phyloP scores from a whole-genome alignment of 2,329 filamentous ascomycete species.

The Didymella lethalis region DNA sequence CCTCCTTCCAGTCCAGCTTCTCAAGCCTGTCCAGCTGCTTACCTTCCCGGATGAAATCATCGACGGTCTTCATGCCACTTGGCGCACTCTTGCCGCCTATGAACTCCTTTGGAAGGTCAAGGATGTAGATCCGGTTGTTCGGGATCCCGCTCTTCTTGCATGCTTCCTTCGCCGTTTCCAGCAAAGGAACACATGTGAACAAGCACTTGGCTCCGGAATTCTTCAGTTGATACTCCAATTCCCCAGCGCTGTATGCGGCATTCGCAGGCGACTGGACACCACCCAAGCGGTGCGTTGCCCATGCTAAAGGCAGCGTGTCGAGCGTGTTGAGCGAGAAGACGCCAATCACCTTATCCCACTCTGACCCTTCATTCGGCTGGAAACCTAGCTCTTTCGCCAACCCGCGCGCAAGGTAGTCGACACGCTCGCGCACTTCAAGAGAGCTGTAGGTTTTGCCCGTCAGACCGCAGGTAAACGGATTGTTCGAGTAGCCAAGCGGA shows the following conservation, averaged over 20 bases:
- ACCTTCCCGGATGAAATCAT: conserved; percentile 71
- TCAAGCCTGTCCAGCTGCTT: conserved; percentile 61
- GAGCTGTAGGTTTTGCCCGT: conserved; percentile 72
- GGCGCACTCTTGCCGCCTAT: conserved; percentile 58
- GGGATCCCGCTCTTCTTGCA: conserved; percentile 70
- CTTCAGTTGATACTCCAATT: conserved; percentile 75
- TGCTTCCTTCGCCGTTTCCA: conserved; percentile 70
- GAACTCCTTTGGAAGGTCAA: conserved; percentile 69
- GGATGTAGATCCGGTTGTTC: conserved; percentile 70
- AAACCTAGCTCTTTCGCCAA: conserved; percentile 76
- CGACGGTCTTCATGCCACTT: conserved; percentile 67
- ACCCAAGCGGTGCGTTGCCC: conserved; percentile 77
- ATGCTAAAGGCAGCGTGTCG: conserved; percentile 75
- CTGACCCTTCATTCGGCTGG: conserved; percentile 71
- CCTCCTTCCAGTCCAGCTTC: conserved; percentile 66
- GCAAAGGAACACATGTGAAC: conserved; percentile 74
- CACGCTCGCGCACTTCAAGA: conserved; percentile 69
- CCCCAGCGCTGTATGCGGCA: conserved; percentile 73
- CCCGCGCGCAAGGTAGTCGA: conserved; percentile 72
- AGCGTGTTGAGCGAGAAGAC: conserved; percentile 86
- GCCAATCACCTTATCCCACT: conserved; percentile 82
- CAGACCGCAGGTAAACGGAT: conserved; percentile 80
- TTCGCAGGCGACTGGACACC: conserved; percentile 79
- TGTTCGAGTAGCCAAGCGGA: conserved; percentile 67
- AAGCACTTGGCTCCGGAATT: conserved; percentile 73